A percentile compares a stretch with the other conserved stretches of the same genome.
phyloP scores from a whole-genome alignment of 805 yeast species.

The Lachancea dasiensis region DNA sequence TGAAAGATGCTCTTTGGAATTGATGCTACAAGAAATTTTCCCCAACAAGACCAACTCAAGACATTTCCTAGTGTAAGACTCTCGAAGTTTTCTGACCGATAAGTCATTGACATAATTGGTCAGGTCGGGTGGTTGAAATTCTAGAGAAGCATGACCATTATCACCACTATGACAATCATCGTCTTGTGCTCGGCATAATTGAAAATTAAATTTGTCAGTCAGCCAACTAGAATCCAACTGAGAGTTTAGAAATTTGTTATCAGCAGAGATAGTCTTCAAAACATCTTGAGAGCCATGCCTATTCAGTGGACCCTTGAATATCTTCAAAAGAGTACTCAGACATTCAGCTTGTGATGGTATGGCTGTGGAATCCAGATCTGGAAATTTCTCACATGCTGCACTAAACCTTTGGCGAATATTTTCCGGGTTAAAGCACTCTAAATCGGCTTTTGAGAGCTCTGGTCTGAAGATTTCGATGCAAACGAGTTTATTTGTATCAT shows the following conservation, averaged over 20 bases:
- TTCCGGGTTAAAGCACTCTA: conserved; percentile 42
- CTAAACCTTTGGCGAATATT: conserved; percentile 48
- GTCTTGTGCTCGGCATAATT: conserved; percentile 23
- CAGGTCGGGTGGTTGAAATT: conserved; percentile 46
- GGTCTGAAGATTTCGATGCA: conserved; percentile 48
- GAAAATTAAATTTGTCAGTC: conserved; percentile 42
- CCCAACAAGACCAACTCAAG: conserved; percentile 48
- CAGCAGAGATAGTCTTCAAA: conserved; percentile 48
- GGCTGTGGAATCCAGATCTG: conserved; percentile 20
- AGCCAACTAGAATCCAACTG: conserved; percentile 53
- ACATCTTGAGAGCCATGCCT: conserved; percentile 38
- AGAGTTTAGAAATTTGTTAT: conserved; percentile 47
- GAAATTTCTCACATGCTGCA: conserved; percentile 28
- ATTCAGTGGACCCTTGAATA: conserved; percentile 60
- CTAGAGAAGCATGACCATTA: conserved; percentile 16
- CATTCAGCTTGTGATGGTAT: conserved; percentile 55
- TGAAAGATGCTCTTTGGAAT: conserved; percentile 9
- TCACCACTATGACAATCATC: conserved; percentile 23
- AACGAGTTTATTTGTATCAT: conserved; percentile 41
- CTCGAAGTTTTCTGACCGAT: conserved; percentile 34
- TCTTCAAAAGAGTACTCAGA: conserved; percentile 53
- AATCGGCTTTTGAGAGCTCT: conserved; percentile 42
- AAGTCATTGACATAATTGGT: conserved; percentile 29
- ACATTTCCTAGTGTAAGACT: conserved; percentile 48
- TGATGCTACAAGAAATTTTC: conserved; percentile 24